Evolutionary conservation across 768 basidiomycete genomes (phyloP).

Genomic region (Podaxis carcinomalis): DNA sequence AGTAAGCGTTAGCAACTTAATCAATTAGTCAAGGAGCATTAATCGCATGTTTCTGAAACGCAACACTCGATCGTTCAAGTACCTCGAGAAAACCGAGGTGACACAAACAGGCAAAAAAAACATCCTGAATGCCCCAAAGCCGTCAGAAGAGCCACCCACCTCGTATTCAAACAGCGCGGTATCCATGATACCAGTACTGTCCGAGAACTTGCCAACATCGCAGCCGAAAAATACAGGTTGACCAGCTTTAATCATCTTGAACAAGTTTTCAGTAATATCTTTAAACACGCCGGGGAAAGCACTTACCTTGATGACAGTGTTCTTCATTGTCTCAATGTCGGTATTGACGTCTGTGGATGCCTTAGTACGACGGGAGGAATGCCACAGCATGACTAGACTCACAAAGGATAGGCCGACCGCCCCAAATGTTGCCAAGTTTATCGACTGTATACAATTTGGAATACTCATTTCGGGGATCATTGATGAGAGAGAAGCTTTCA

Average conservation of each 20-base stretch:
- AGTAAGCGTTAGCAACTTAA: background rate
- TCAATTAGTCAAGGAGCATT: background rate
- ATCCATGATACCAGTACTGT: constrained; percentile 83
- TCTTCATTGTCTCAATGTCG: constrained; percentile 75
- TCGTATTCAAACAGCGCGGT: constrained; percentile 78
- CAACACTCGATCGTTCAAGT: background rate
- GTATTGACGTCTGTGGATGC: constrained; percentile 77
- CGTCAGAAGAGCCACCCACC: constrained; percentile 31
- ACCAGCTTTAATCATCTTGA: constrained; percentile 74
- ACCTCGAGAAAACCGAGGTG: too few relatives aligned
- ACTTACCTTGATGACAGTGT: constrained; percentile 65
- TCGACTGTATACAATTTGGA: constrained; percentile 86
- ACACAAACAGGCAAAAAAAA: background rate
- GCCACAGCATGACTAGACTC: constrained; percentile 21
- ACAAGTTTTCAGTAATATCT: background rate
- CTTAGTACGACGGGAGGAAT: background rate
- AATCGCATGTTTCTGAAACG: background rate
- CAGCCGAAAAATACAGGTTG: constrained; percentile 95
- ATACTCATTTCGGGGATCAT: constrained; percentile 88
- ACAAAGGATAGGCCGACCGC: constrained; percentile 83
- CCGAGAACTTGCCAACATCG: constrained; percentile 88
- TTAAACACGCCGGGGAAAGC: background rate
- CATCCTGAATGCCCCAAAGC: background rate
- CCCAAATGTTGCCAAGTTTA: constrained; percentile 90
- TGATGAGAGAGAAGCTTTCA: constrained; percentile 88